Evolutionary conservation across 495 filamentous ascomycete genomes (phyloP), one percentile per base, ranked within the genome.

Genomic region (Tuber microsphaerosporum): DNA sequence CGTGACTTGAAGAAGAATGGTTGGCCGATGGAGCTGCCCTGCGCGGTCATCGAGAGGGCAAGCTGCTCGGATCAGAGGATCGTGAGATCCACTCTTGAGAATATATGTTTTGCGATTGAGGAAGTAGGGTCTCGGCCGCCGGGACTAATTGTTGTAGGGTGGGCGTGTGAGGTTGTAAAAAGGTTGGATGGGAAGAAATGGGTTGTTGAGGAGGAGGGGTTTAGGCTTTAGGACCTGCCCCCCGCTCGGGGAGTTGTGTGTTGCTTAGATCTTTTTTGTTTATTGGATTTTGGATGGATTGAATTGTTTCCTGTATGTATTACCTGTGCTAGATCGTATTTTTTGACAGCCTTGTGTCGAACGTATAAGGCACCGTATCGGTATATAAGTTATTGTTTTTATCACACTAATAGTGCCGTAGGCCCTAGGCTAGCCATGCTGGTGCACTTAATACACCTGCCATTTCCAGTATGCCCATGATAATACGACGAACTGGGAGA

Each of bases 51-150:
- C 61, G 95, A 99, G 83, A 87, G 95, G n/a, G 95, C 95, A 0
- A 94, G 91, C 65, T 99, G 95, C 83, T 90, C 93, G 0, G 95
- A 99, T 83, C 96, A 98, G 86, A 86, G 95, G 37, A 93, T 98
- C 45, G 93, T 98, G 51, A 87, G 95, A 71, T 93, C 93, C 2
- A 97, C 93, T 7, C 82, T 99, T 48, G 88, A 90, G 76, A 87
- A 91, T 81, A 92, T 97, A 10, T 91, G 87, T 51, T 86, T 89
- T 71, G 95, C 95, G 1, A 90, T 99, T 75, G 94, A 97, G 84
- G 91, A 92, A 75, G 92, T 94, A 78, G 95, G 95, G 0, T 93
- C 90, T 72, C 87, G 96, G 51, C 95, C 95, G 46, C 95, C 96
- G 0, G 95, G 95, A 6, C 83, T 99, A 82, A 84, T 99, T 71